A percentile compares a stretch with the other conserved stretches of the same genome.
Evolutionary conservation across 2,329 filamentous ascomycete species (phyloP).

Genomic region (Gliomastix tumulicola): DNA sequence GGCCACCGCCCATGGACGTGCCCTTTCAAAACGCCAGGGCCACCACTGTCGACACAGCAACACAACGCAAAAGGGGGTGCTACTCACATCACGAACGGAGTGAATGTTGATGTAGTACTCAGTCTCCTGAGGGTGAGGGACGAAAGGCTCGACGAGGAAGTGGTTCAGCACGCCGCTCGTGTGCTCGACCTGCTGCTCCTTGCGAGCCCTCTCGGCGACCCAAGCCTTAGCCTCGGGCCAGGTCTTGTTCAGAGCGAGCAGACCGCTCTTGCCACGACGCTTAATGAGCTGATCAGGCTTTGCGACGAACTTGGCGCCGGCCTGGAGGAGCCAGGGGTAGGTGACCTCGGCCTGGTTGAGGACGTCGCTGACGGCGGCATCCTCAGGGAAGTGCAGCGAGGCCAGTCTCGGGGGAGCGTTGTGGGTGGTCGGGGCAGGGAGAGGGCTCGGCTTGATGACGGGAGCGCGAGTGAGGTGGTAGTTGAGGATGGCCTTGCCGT

Average conservation of each 20-base stretch:
- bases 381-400: constrained; percentile 87
- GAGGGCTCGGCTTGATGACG: constrained; percentile 96
- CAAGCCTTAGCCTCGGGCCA: constrained; percentile 92
- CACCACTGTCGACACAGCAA: too few relatives aligned
- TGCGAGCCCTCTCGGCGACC: constrained; percentile 88
- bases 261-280: constrained; percentile 97
- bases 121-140: constrained; percentile 88
- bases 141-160: constrained; percentile 97
- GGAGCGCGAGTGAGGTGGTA: constrained; percentile 98
- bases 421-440: constrained; percentile 77
- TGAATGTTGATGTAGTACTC: constrained; percentile 99
- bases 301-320: constrained; percentile 87
- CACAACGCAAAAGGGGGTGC: constrained; percentile 13
- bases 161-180: constrained; percentile 82
- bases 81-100: constrained; percentile 96
- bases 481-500: constrained; percentile 99
- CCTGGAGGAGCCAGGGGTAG: constrained; percentile 88
- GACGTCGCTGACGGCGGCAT: constrained; percentile 72
- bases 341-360: constrained; percentile 93
- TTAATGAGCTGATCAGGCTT: constrained; percentile 99
- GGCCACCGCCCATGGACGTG: too few relatives aligned
- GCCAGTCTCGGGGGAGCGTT: constrained; percentile 89
- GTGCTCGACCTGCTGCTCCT: constrained; percentile 88
- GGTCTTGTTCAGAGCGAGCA: constrained; percentile 92
- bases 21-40: too few relatives aligned